phyloP scores from a whole-genome alignment of 2,329 filamentous ascomycete species.

The Verticillium zaregamsianum region DNA sequence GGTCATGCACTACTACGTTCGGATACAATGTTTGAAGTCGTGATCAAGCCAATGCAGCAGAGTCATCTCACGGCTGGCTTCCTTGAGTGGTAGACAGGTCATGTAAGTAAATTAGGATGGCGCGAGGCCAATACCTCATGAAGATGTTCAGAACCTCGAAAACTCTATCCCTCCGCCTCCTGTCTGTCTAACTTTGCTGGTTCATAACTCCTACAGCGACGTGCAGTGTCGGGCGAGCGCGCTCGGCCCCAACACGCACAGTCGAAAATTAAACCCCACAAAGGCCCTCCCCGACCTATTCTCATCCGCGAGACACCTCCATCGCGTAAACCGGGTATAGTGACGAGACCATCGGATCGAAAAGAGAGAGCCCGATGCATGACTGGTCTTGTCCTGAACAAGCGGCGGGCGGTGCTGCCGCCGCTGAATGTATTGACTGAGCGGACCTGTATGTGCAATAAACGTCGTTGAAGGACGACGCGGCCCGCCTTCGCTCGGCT shows the following conservation, averaged over 20 bases:
- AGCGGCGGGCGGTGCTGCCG: background rate
- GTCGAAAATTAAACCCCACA: background rate
- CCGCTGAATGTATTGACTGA: too few species aligned
- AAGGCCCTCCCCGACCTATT: constrained; percentile 22
- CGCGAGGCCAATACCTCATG: background rate
- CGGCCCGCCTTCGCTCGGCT: background rate
- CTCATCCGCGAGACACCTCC: constrained; percentile 20
- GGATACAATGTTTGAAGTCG: too few species aligned
- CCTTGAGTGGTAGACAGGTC: background rate
- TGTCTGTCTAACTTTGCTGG: constrained; percentile 1
- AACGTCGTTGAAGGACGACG: background rate
- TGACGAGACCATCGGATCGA: constrained; percentile 30
- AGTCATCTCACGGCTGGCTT: background rate
- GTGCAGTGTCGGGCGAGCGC: background rate
- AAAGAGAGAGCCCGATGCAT: constrained; percentile 23
- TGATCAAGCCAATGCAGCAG: background rate
- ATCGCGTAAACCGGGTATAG: constrained; percentile 32
- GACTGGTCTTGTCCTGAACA: constrained; percentile 16
- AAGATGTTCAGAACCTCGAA: background rate
- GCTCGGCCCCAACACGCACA: background rate
- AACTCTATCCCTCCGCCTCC: background rate
- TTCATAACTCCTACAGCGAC: background rate
- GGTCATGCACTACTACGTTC: too few species aligned
- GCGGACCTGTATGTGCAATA: background rate
- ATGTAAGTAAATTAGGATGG: background rate